Evolutionary conservation across 257 asterid genomes (phyloP), one percentile per base, ranked within the genome.

Genomic region (Henckelia pumila): DNA sequence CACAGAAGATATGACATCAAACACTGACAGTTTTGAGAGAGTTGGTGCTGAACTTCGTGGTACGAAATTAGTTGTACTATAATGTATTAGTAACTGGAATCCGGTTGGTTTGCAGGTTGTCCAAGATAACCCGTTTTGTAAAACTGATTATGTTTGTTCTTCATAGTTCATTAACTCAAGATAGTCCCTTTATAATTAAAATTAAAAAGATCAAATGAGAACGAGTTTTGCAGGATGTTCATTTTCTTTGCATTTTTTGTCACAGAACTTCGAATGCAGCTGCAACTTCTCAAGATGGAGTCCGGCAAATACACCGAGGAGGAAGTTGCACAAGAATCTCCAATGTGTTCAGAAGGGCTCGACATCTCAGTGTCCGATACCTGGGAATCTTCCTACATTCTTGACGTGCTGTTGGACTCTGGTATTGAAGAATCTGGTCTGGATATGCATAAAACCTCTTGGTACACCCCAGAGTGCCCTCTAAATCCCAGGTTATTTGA

Each of bases 211-310:
- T 30, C n/a, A 25, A 55, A 14, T 68, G 67, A 23, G 24, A 62
- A 52, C 52, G 35, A 61, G n/a, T 61, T 17, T 35, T 3, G n/a
- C 4, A 7, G 35, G 24, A 44, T 29, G 35, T 30, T 33, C 25
- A 47, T 49, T 23, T 59, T 67, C 3, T 30, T 26, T 24, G 55
- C 28, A 10, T 66, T 64, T 60, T 64, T 63, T 22, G 17, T 60
- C 37, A 29, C 24, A 94, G 99, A 76, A 72, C 88, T 94, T 57
- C 79, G 96, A n/a, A 81, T 80, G 91, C 88, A 94, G 71, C 80
- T 94, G 79, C 86, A 81, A 76, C 95, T 87, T 72, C 96, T 94
- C 71, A 94, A 83, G 78, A 87, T 81, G 87, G 96, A 91, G 76
- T 80, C 96, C 0, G 86, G 81, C 75, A 21, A 78, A 67, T 67